Conservation (phyloP, 768 basidiomycete species). For the Leccinum variicolor region DNA sequence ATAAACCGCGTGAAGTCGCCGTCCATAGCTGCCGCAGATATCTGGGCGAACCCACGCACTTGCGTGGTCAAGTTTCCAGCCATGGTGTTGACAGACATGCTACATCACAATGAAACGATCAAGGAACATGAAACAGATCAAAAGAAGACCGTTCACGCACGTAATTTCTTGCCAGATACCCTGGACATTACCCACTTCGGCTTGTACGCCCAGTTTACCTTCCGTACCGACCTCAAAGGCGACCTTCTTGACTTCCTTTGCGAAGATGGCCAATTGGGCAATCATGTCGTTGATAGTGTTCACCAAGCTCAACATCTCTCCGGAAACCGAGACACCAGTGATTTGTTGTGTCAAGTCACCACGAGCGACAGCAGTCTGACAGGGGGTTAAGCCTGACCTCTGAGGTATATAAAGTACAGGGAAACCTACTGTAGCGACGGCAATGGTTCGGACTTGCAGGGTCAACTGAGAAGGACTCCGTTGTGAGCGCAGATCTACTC, state of each 20-base stretch:
- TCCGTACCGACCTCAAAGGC: constrained; percentile 97
- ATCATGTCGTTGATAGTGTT: constrained; percentile 96
- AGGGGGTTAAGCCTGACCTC: neutral
- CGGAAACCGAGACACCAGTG: constrained; percentile 85
- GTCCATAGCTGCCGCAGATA: constrained; percentile 97
- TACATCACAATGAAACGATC: constrained; percentile 27
- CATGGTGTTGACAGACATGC: constrained; percentile 97
- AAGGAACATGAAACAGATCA: neutral
- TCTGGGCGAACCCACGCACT: constrained; percentile 98
- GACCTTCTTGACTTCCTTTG: constrained; percentile 87
- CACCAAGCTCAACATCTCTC: constrained; percentile 94
- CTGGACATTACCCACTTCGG: constrained; percentile 94
- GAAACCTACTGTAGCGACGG: constrained; percentile 76
- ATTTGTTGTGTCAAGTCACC: constrained; percentile 96
- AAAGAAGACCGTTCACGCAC: constrained; percentile 42
- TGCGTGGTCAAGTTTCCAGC: constrained; percentile 94
- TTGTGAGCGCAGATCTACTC: constrained; percentile 2
- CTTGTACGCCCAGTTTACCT: constrained; percentile 97
- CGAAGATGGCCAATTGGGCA: constrained; percentile 65
- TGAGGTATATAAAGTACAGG: neutral
- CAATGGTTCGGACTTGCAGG: constrained; percentile 89
- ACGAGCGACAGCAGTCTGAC: constrained; percentile 83
- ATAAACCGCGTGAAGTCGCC: constrained; percentile 99
- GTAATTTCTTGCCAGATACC: constrained; percentile 99
- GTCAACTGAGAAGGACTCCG: constrained; percentile 58